A percentile compares a stretch with the other conserved stretches of the same genome.
Conservation (phyloP, 176 grass and related monocot genomes). For the Oryza australiensis region DNA sequence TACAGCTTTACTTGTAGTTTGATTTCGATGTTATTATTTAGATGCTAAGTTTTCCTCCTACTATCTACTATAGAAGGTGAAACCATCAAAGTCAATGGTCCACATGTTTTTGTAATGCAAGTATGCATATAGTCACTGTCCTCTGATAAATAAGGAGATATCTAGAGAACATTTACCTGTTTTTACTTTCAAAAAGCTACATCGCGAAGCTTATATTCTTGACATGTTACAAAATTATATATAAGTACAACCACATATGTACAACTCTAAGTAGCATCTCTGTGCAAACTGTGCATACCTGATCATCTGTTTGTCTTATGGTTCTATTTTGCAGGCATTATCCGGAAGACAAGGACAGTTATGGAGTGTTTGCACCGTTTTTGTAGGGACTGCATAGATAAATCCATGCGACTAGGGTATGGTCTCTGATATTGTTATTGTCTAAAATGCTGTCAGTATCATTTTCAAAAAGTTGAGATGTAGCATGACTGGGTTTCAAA, state of each 20-base stretch:
- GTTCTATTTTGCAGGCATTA: conserved; percentile 62
- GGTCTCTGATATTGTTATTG: conserved; percentile 26
- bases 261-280: conserved; percentile 26
- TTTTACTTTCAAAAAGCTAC: neutral
- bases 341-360: conserved; percentile 81
- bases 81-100: conserved; percentile 14
- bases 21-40: conserved; percentile 13
- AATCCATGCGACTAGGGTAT: conserved; percentile 95
- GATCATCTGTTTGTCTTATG: conserved; percentile 24
- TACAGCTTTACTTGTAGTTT: conserved; percentile 8
- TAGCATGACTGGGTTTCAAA: neutral
- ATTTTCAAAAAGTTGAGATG: conserved; percentile 17
- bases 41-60: conserved; percentile 12
- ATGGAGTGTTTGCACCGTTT: conserved; percentile 93
- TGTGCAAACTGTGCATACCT: conserved; percentile 30
- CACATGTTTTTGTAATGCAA: conserved; percentile 13
- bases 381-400: conserved; percentile 91
- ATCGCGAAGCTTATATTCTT: neutral
- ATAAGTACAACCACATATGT: conserved; percentile 3
- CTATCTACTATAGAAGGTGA: conserved; percentile 3
- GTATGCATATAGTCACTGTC: neutral
- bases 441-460: conserved; percentile 22
- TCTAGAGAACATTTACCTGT: neutral
- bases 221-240: neutral
- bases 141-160: neutral